Conservation (phyloP, 805 yeast genomes). For the Candida cerambycidarum region DNA sequence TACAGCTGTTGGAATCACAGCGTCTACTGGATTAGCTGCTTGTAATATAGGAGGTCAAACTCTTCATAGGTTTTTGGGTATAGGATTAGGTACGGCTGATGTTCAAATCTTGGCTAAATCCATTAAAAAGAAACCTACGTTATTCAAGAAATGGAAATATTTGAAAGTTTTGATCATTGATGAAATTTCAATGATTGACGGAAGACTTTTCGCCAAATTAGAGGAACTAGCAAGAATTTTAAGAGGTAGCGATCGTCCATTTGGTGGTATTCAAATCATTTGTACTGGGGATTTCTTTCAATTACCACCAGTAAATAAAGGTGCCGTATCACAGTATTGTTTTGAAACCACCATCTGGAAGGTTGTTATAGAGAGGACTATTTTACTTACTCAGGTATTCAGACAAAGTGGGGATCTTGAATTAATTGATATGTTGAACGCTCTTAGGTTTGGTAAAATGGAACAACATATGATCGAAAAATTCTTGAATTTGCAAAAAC, state of each 20-base stretch:
- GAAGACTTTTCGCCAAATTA: conserved; percentile 69
- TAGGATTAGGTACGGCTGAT: conserved; percentile 71
- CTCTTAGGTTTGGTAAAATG: conserved; percentile 72
- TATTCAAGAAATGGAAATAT: conserved; percentile 58
- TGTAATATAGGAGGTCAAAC: conserved; percentile 91
- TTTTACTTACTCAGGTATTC: conserved; percentile 75
- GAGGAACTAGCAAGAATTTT: conserved; percentile 63
- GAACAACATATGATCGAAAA: conserved; percentile 45
- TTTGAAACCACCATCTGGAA: conserved; percentile 78
- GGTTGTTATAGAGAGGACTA: conserved; percentile 58
- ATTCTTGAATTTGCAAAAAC: conserved; percentile 58
- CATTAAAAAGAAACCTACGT: conserved; percentile 47
- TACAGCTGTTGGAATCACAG: conserved; percentile 76
- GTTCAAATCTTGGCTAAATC: conserved; percentile 45
- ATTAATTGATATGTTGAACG: conserved; percentile 76
- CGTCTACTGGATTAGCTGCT: conserved; percentile 96
- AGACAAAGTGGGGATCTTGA: conserved; percentile 81
- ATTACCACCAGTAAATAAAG: conserved; percentile 78
- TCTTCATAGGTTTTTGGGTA: conserved; percentile 79
- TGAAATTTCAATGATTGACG: conserved; percentile 94
- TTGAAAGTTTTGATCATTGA: conserved; percentile 79
- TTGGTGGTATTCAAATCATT: conserved; percentile 92
- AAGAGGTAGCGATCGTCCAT: conserved; percentile 59
- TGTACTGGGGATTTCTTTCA: conserved; percentile 96
- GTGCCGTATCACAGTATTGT: conserved; percentile 50